Evolutionary conservation across 495 filamentous ascomycete genomes (phyloP), one percentile per base, ranked within the genome.

Genomic region (Evansstolkia leycettana): DNA sequence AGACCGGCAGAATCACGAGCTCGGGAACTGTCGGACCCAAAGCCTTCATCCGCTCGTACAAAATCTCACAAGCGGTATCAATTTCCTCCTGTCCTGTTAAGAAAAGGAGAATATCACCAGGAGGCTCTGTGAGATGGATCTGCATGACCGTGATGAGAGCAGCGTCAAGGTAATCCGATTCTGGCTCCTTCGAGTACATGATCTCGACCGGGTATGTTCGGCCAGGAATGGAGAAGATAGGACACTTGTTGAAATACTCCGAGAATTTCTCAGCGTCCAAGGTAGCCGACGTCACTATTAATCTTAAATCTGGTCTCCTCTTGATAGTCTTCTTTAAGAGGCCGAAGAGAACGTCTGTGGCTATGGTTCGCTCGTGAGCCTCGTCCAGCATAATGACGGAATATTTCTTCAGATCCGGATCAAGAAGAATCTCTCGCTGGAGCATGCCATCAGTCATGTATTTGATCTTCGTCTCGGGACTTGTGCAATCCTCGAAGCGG

Each of bases 371-470:
- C 55, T 99, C 90, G 72, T 99, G 90, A 3, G 92, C 90, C 50
- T 99, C 90, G 49, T 99, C 90, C 43, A 99, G 68, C 84, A 99
- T 96, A 47, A 99, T 95, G 36, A 92, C 84, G 2, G 83, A 87
- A 46, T 99, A 99, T 45, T 78, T 75, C 52, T 72, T 82, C 29
- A 96, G 58, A 47, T 88, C 75, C 0, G 87, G 83, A 50, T 96
- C 92, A 18, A 95, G 64, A 11, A 99, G 65, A 39, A 95, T 84
- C 57, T 99, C 92, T 60, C 90, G 66, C 60, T 96, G 79, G 47
- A 99, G 73, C 82, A 96, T 99, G 57, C 90, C 90, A 43, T 99
- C 90, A 9, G 90, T 99, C 88, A 96, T 95, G 60, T 96, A 99
- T 61, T 96, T 96, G 64, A 99, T 95, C 53, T 78, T 80, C 9